These are phyloP conservation scores for Didymella arachidicola DNA, from an alignment of 2,329 filamentous ascomycete genomes.

Conservation along the genomic window DNA sequence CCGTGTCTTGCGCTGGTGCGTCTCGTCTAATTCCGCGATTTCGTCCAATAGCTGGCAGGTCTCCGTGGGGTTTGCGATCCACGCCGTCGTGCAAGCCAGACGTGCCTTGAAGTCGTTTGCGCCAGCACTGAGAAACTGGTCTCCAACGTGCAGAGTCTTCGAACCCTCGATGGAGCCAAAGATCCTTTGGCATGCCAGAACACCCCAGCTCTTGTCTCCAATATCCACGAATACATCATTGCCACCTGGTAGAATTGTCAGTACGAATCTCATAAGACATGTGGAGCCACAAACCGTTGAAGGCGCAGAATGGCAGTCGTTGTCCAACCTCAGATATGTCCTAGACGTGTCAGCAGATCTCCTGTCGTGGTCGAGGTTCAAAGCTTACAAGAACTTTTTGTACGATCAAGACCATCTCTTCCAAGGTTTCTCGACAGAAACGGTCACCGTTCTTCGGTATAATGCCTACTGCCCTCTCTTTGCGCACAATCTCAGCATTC, in stretches of 20 bases:
- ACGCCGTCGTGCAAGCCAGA: constrained; percentile 90
- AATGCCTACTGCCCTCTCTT: constrained; percentile 73
- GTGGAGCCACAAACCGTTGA: constrained; percentile 70
- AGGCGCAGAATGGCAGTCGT: constrained; percentile 88
- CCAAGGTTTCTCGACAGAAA: constrained; percentile 86
- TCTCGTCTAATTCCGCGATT: constrained; percentile 60
- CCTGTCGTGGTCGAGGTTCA: background rate
- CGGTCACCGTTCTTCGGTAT: constrained; percentile 65
- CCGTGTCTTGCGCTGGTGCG: constrained; percentile 50
- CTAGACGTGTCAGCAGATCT: constrained; percentile 32
- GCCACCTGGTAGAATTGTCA: constrained; percentile 64
- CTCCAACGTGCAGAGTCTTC: constrained; percentile 89
- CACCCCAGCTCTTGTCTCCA: constrained; percentile 96
- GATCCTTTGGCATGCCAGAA: constrained; percentile 88
- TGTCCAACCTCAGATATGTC: constrained; percentile 77
- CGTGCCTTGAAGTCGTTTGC: constrained; percentile 98
- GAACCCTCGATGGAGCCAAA: constrained; percentile 79
- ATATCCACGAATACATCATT: constrained; percentile 99
- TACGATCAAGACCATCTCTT: constrained; percentile 93
- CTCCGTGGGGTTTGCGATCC: constrained; percentile 93
- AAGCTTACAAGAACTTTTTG: constrained; percentile 76
- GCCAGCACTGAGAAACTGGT: constrained; percentile 89
- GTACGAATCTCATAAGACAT: constrained; percentile 5
- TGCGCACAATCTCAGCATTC: constrained; percentile 81
- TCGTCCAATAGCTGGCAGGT: constrained; percentile 91